Percentiles rank a stretch among this genome's conserved stretches.
Evolutionary conservation across 192 early-diverging fungal species (phyloP).

Genomic region (Pilobolus umbonatus): DNA sequence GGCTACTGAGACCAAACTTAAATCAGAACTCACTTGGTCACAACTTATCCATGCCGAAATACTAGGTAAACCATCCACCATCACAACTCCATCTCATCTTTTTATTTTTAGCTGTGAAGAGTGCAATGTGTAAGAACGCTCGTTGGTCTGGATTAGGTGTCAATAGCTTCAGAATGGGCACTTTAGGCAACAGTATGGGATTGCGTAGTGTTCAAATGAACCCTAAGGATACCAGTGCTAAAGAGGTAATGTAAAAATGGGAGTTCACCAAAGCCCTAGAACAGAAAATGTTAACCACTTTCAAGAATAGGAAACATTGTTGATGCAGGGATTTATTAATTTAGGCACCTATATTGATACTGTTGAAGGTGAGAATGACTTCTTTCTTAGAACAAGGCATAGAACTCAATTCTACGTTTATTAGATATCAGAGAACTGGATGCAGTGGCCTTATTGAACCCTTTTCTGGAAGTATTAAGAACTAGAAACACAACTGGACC

Average conservation of each 20-base stretch:
- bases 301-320: conserved; percentile 49
- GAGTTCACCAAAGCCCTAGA: background rate
- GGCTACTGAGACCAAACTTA: background rate
- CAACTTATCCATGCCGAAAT: conserved; percentile 74
- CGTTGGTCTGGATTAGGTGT: conserved; percentile 67
- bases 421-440: conserved; percentile 60
- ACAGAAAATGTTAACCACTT: background rate
- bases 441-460: conserved; percentile 71
- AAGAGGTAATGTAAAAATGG: conserved; percentile 37
- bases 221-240: conserved; percentile 38
- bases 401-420: background rate
- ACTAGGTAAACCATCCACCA: conserved; percentile 31
- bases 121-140: conserved; percentile 77
- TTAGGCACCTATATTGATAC: conserved; percentile 55
- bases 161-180: conserved; percentile 50
- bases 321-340: conserved; percentile 67
- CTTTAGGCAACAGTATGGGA: conserved; percentile 57
- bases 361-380: conserved; percentile 35
- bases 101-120: conserved; percentile 47
- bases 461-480: conserved; percentile 90
- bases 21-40: conserved; percentile 62
- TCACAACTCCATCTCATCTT: background rate
- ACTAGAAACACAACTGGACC: conserved; percentile 92
- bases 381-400: background rate
- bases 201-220: conserved; percentile 38